Percentiles rank a stretch among this genome's conserved stretches.
These are phyloP conservation scores for Termitomyces sp. DNA, from an alignment of 768 basidiomycete species.

Conservation along the genomic window DNA sequence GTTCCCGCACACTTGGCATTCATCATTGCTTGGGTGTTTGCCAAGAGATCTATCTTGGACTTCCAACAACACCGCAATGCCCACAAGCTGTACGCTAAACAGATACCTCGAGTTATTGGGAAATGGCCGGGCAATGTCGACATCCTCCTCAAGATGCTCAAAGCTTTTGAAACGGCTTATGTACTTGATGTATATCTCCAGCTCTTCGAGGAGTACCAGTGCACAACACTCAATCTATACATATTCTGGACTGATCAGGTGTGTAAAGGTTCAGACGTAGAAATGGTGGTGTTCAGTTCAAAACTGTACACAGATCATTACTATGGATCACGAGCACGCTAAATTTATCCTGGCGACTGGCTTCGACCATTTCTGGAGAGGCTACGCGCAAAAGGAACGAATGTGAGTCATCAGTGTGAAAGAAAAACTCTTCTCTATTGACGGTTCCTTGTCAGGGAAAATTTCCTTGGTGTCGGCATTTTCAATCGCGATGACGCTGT, in stretches of 20 bases:
- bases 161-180: conserved; percentile 54
- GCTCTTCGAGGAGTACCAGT: conserved; percentile 64
- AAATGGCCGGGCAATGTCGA: conserved; percentile 81
- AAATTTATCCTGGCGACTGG: conserved; percentile 64
- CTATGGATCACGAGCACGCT: conserved; percentile 68
- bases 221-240: conserved; percentile 63
- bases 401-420: conserved; percentile 35
- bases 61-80: conserved; percentile 38
- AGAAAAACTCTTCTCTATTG: not conserved
- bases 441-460: conserved; percentile 31
- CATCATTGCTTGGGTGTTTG: conserved; percentile 34
- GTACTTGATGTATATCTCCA: conserved; percentile 58
- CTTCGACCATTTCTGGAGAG: conserved; percentile 65
- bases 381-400: conserved; percentile 56
- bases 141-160: conserved; percentile 50
- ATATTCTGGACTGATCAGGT: conserved; percentile 70
- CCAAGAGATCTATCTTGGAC: conserved; percentile 28
- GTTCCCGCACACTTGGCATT: conserved; percentile 34
- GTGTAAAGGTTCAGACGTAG: conserved; percentile 19
- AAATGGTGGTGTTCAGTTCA: not conserved
- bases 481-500: conserved; percentile 76
- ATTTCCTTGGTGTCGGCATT: conserved; percentile 69
- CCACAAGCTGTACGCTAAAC: conserved; percentile 40
- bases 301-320: conserved; percentile 47
- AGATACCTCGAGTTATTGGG: conserved; percentile 54